Evolutionary conservation across 805 yeast species (phyloP).

Genomic region (Saitoella complicata): DNA sequence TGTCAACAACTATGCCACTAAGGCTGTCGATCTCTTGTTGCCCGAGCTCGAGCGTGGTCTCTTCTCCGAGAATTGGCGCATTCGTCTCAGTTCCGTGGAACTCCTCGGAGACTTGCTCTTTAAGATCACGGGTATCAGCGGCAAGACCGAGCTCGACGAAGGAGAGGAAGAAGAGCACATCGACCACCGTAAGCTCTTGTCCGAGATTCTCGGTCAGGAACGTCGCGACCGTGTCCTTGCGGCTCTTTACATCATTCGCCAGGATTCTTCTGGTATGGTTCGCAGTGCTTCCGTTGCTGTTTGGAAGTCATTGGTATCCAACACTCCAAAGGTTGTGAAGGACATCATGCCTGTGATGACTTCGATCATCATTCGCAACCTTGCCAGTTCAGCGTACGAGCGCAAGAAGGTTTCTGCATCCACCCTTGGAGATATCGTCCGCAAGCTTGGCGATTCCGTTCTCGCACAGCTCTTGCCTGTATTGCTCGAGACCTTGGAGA

Average conservation of each 20-base stretch:
- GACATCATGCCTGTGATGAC: conserved; percentile 80
- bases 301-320: conserved; percentile 92
- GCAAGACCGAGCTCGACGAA: conserved; percentile 29
- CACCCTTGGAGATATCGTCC: conserved; percentile 85
- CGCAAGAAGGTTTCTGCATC: conserved; percentile 83
- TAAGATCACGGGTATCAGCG: conserved; percentile 78
- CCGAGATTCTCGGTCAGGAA: conserved; percentile 68
- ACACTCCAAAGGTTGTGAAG: conserved; percentile 86
- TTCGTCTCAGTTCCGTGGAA: conserved; percentile 84
- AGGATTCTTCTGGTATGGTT: conserved; percentile 75
- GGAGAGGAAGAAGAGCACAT: conserved; percentile 26
- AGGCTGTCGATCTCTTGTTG: conserved; percentile 79
- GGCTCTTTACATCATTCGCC: conserved; percentile 81
- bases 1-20: conserved; percentile 78
- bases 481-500: conserved; percentile 31
- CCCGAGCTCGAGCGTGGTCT: conserved; percentile 90
- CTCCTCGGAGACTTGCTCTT: conserved; percentile 86
- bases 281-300: conserved; percentile 82
- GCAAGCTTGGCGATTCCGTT: conserved; percentile 82
- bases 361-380: conserved; percentile 57
- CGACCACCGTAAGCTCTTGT: conserved; percentile 35
- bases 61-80: conserved; percentile 65
- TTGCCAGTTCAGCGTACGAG: conserved; percentile 66
- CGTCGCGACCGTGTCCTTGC: conserved; percentile 79
- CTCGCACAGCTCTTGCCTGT: conserved; percentile 74